Evolutionary conservation across 192 early-diverging fungal genomes (phyloP), one percentile per base, ranked within the genome.

Genomic region (Coemansia aciculifera): DNA sequence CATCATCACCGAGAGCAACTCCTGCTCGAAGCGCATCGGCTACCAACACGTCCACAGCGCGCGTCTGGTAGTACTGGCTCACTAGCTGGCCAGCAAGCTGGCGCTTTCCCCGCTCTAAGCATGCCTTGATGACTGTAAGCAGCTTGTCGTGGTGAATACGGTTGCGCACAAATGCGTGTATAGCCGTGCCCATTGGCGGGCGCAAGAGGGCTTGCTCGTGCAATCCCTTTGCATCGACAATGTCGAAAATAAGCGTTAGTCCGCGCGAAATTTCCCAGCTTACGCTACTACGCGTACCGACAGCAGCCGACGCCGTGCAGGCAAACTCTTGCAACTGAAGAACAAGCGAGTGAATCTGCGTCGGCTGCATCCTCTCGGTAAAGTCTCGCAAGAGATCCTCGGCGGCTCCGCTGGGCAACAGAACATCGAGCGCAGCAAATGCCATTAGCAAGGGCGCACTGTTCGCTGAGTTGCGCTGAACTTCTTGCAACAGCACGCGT

Each of bases 111-210:
- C 72, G 72, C 11, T 64, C 65, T n/a, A 82, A 57, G 24, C 79
- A 82, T 8, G 63, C 63, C n/a, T 46, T 56, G 42, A 82, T 69
- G 4, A 69, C 72, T 1, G 49, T 56, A 29, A 62, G 61, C 38
- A 82, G 72, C 43, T 74, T 77, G 36, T 82, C 70, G 23, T 71
- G 61, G 15, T 31, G 54, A 3, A 82, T 82, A 34, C 79, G 74
- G 43, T 82, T 82, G 34, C 63, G 65, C 48, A 82, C 79, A 77
- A 66, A 82, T 4, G 72, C 74, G 32, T 56, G 62, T 9, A 77
- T 66, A 19, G 68, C 59, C 17, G 21, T 69, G 23, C 71, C 66
- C 59, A 69, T 31, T 5, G 79, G 75, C 44, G 64, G 68, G 10
- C 60, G 62, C 19, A 82, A 68, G 36, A 82, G 68, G 6, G 59